Evolutionary conservation across 1,139 yeast genomes (phyloP).

Genomic region (Kazachstania sp.): DNA sequence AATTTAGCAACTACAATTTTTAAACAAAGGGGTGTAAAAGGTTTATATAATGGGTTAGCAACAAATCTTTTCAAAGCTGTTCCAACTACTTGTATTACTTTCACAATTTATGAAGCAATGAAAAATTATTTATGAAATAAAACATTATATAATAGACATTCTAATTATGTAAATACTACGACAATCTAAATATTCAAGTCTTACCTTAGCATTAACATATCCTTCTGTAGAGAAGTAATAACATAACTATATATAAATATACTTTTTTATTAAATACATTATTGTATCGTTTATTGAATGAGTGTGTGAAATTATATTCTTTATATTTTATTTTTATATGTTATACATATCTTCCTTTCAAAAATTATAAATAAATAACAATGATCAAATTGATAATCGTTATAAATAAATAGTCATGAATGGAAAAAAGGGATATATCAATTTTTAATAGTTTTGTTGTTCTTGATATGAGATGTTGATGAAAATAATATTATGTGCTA

Average conservation of each 20-base stretch:
- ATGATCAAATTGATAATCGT: too few relatives aligned
- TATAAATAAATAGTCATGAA: too few relatives aligned
- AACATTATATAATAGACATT: too few relatives aligned
- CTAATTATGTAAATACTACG: too few relatives aligned
- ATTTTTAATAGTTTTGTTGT: too few relatives aligned
- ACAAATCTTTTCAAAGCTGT: constrained; percentile 55
- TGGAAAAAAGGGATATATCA: too few relatives aligned
- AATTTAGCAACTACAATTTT: constrained; percentile 32
- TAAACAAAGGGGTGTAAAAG: constrained; percentile 42
- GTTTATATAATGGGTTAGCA: constrained; percentile 68
- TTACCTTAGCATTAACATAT: too few relatives aligned
- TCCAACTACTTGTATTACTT: constrained; percentile 70
- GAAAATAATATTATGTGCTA: not conserved
- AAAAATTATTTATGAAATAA: constrained; percentile 5
- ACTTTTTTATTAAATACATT: too few relatives aligned
- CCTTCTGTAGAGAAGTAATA: too few relatives aligned
- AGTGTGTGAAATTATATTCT: not conserved
- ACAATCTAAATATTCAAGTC: not conserved
- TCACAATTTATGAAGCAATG: constrained; percentile 52
- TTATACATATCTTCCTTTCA: not conserved
- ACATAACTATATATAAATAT: too few relatives aligned
- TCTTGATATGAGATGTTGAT: not conserved
- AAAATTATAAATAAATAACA: too few relatives aligned
- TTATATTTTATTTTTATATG: not conserved
- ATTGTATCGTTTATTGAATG: not conserved